These are phyloP conservation scores for Phlyctochytrium planicorne DNA, from an alignment of 192 early-diverging fungal species.

Conservation along the genomic window DNA sequence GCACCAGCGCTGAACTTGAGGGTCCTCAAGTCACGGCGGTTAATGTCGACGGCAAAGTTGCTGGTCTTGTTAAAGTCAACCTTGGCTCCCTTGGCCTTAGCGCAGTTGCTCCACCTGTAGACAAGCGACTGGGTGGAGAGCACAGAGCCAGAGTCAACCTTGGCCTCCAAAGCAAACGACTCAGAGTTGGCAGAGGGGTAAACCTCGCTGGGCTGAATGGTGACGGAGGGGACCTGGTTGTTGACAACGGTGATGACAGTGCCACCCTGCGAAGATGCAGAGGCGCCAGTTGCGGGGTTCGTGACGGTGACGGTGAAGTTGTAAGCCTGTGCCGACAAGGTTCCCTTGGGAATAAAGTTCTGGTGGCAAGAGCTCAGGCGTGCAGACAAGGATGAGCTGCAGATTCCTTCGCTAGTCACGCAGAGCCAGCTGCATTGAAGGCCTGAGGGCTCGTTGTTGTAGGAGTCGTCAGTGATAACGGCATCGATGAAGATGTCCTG, in stretches of 20 bases:
- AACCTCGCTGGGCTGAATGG: not conserved
- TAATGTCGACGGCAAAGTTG: slow-evolving; percentile 18
- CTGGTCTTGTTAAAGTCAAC: slow-evolving; percentile 17
- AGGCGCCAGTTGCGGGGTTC: not conserved
- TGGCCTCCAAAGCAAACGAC: slow-evolving; percentile 15
- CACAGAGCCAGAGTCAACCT: slow-evolving; percentile 19
- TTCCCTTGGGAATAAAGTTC: slow-evolving; percentile 12
- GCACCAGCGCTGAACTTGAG: slow-evolving; percentile 14
- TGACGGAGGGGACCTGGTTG: not conserved
- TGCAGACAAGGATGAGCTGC: not conserved
- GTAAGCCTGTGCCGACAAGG: slow-evolving; percentile 5
- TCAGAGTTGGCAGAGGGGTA: slow-evolving; percentile 11
- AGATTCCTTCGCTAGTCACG: slow-evolving; percentile 15
- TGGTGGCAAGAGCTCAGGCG: slow-evolving; percentile 7
- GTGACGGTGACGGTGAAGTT: slow-evolving; percentile 1
- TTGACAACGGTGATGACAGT: not conserved
- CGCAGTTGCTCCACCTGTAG: slow-evolving; percentile 24
- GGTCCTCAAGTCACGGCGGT: not conserved
- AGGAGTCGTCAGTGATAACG: slow-evolving; percentile 8
- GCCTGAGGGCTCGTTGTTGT: not conserved
- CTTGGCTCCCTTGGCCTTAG: not conserved
- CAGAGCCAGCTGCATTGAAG: slow-evolving; percentile 21
- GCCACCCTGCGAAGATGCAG: not conserved
- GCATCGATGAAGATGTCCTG: slow-evolving; percentile 12
- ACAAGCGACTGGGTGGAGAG: slow-evolving; percentile 7